Percentiles rank a stretch among this genome's conserved stretches.
Conservation (phyloP, 1,284 basidiomycete species). For the Gymnopus androsaceus region DNA sequence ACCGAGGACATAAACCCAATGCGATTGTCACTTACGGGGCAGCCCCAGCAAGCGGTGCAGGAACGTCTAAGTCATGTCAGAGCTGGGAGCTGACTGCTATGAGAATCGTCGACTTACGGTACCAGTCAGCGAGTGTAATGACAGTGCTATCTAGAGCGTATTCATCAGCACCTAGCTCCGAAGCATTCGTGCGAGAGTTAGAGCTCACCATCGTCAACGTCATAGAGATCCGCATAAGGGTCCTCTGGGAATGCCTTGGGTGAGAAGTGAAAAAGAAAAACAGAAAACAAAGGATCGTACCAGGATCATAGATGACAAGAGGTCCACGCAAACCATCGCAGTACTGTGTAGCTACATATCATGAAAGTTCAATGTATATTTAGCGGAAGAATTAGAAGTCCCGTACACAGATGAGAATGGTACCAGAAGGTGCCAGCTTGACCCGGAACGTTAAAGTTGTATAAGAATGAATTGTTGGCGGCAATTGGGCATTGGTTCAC, state of each 20-base stretch:
- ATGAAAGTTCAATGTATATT: neutral
- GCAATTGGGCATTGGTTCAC: conserved; percentile 31
- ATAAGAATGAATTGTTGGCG: conserved; percentile 31
- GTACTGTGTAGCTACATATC: conserved; percentile 27
- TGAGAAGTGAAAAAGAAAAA: too few relatives aligned
- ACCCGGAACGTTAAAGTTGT: conserved; percentile 31
- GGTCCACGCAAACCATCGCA: conserved; percentile 48
- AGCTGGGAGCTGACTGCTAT: neutral
- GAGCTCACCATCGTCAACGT: conserved; percentile 46
- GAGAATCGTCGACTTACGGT: conserved; percentile 25
- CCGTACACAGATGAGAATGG: conserved; percentile 44
- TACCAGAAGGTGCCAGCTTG: conserved; percentile 44
- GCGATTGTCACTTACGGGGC: neutral
- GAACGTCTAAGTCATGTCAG: conserved; percentile 11
- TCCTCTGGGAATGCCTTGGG: too few relatives aligned
- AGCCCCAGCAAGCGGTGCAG: neutral
- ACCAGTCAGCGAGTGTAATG: conserved; percentile 45
- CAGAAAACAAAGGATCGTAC: too few relatives aligned
- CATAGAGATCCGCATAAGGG: conserved; percentile 40
- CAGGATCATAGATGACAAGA: conserved; percentile 44
- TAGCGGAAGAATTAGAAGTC: neutral
- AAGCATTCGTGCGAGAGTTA: neutral
- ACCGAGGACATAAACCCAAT: neutral
- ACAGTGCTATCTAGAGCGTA: conserved; percentile 36
- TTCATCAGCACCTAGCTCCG: too few relatives aligned